Percentiles rank a stretch among this genome's conserved stretches.
These are phyloP conservation scores for Antarctomyces pellizariae DNA, from an alignment of 495 filamentous ascomycete species.

Conservation along the genomic window DNA sequence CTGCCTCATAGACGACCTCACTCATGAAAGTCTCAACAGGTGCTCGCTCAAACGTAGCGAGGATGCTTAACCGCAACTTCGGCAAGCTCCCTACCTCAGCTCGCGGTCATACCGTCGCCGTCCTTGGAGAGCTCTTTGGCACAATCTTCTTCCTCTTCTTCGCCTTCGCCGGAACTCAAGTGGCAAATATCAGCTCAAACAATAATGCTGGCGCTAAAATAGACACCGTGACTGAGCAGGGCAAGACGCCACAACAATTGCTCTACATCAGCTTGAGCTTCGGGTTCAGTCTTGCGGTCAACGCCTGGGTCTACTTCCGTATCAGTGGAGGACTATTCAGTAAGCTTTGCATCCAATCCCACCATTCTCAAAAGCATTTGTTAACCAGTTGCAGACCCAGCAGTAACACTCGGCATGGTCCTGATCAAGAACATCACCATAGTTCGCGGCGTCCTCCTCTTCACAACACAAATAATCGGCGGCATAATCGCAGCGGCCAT, in stretches of 20 bases:
- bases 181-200: slow-evolving; percentile 19
- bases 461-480: slow-evolving; percentile 30
- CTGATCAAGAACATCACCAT: slow-evolving; percentile 28
- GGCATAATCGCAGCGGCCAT: slow-evolving; percentile 30
- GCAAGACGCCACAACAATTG: slow-evolving; percentile 15
- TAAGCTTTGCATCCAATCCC: slow-evolving; percentile 22
- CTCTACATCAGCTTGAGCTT: slow-evolving; percentile 40
- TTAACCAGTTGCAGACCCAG: slow-evolving; percentile 20
- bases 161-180: slow-evolving; percentile 19
- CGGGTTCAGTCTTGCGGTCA: slow-evolving; percentile 36
- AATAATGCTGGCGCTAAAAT: slow-evolving; percentile 4
- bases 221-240: neutral
- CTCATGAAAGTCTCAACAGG: no score
- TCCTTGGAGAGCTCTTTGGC: slow-evolving; percentile 9
- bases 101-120: slow-evolving; percentile 7
- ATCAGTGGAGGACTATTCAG: slow-evolving; percentile 44
- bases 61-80: slow-evolving; percentile 5
- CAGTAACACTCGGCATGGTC: slow-evolving; percentile 29
- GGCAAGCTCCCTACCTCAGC: slow-evolving; percentile 1
- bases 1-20: no score
- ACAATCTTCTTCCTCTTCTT: slow-evolving; percentile 30
- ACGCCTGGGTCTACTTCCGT: slow-evolving; percentile 41
- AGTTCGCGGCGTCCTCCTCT: slow-evolving; percentile 23
- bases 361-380: slow-evolving; percentile 18
- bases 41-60: no score